phyloP scores from a whole-genome alignment of 2,329 filamentous ascomycete genomes.

The Fusarium zealandicum region DNA sequence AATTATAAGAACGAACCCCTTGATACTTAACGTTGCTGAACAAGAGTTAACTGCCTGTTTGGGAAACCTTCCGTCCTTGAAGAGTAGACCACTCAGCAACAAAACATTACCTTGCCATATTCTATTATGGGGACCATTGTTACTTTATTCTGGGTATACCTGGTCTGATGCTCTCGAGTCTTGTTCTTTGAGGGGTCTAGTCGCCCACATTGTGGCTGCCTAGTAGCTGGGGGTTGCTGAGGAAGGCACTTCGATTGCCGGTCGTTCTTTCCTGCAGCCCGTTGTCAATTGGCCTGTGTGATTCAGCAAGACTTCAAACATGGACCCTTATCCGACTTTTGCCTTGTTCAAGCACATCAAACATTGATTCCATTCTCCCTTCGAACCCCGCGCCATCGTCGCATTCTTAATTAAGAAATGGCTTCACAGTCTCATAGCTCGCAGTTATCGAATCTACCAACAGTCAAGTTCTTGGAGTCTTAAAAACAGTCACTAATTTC shows the following conservation, averaged over 20 bases:
- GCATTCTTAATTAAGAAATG: background rate
- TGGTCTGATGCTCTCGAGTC: too few species aligned
- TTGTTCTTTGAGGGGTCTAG: too few species aligned
- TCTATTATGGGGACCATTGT: background rate
- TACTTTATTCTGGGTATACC: background rate
- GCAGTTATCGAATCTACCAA: background rate
- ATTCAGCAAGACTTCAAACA: constrained; percentile 23
- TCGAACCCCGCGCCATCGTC: background rate
- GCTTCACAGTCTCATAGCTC: background rate
- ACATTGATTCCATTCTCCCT: background rate
- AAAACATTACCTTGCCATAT: too few species aligned
- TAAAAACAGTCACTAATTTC: constrained; percentile 1
- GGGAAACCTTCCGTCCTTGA: constrained; percentile 21
- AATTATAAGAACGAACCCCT: background rate
- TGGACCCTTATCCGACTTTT: background rate
- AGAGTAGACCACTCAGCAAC: constrained; percentile 8
- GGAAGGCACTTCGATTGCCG: background rate
- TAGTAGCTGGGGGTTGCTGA: too few species aligned
- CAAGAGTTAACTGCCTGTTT: constrained; percentile 22
- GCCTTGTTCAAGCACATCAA: background rate
- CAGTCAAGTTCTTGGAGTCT: constrained; percentile 4
- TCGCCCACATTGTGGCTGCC: too few species aligned
- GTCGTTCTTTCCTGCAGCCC: constrained; percentile 8
- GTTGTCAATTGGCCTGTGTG: constrained; percentile 8
- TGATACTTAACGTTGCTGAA: too few species aligned